phyloP scores from a whole-genome alignment of 106 monocot species.

The Phalaenopsis equestris region DNA sequence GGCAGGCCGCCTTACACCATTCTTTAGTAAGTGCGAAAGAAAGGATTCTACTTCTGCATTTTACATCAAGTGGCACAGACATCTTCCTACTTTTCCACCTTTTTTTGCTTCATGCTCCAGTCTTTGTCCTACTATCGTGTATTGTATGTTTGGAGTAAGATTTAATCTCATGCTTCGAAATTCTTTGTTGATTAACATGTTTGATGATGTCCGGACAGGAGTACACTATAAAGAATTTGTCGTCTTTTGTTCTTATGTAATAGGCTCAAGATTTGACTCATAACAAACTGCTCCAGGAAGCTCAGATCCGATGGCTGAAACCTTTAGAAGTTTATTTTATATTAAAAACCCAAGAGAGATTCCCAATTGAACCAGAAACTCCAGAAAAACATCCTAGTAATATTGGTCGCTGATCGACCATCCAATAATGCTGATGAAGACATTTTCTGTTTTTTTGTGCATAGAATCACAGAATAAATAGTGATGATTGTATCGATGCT shows the following conservation, averaged over 20 bases:
- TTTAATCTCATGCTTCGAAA: neutral
- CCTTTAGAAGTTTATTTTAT: constrained; percentile 64
- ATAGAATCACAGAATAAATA: too few species aligned
- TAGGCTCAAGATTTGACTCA: constrained; percentile 51
- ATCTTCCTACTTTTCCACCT: too few species aligned
- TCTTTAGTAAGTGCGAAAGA: too few species aligned
- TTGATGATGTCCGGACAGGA: neutral
- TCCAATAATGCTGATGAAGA: too few species aligned
- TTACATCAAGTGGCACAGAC: too few species aligned
- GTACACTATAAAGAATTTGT: neutral
- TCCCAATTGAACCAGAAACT: constrained; percentile 22
- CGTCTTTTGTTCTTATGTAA: neutral
- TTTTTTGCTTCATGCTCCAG: too few species aligned
- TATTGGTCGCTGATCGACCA: neutral
- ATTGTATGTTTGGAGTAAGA: neutral
- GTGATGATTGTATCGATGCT: too few species aligned
- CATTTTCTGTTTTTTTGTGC: too few species aligned
- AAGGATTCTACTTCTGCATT: too few species aligned
- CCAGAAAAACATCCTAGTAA: constrained; percentile 72
- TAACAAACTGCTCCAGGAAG: constrained; percentile 40
- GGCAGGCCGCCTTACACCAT: too few species aligned
- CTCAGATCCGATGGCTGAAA: constrained; percentile 69
- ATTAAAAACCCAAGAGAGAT: constrained; percentile 53
- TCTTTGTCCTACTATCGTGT: too few species aligned
- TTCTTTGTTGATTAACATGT: neutral